These are phyloP conservation scores for Purshia tridentata DNA, from an alignment of 306 rosid genomes.

Conservation along the genomic window DNA sequence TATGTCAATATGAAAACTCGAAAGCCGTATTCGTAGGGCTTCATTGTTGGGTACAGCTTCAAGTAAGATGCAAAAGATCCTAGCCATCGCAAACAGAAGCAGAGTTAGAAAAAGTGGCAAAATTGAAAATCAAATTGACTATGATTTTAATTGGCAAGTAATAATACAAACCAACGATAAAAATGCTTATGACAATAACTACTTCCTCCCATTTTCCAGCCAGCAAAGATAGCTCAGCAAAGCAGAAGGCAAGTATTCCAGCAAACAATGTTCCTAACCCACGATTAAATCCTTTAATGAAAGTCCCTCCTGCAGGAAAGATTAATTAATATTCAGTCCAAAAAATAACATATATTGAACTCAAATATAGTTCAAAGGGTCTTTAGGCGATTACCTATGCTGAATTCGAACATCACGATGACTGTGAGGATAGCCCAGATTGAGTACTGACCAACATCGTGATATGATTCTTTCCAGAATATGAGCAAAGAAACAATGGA, in stretches of 20 bases:
- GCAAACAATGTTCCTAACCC: slow-evolving; percentile 67
- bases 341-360: no score
- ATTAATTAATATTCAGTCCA: neutral
- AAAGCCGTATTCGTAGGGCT: slow-evolving; percentile 67
- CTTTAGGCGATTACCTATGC: slow-evolving; percentile 43
- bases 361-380: neutral
- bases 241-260: slow-evolving; percentile 57
- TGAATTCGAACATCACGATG: slow-evolving; percentile 68
- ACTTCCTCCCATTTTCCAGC: slow-evolving; percentile 45
- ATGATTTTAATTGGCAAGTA: neutral
- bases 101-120: neutral
- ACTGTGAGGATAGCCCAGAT: slow-evolving; percentile 79
- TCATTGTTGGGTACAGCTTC: slow-evolving; percentile 63
- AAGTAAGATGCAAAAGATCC: slow-evolving; percentile 46
- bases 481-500: slow-evolving; percentile 53
- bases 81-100: slow-evolving; percentile 10
- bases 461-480: slow-evolving; percentile 38
- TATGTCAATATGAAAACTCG: slow-evolving; percentile 70
- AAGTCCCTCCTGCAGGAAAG: slow-evolving; percentile 55
- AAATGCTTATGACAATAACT: slow-evolving; percentile 43
- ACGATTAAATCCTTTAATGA: slow-evolving; percentile 69
- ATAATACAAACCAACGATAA: slow-evolving; percentile 46
- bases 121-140: neutral
- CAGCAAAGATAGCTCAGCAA: slow-evolving; percentile 37
- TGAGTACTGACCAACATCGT: slow-evolving; percentile 41